Evolutionary conservation across 2,329 filamentous ascomycete genomes (phyloP), one percentile per base, ranked within the genome.

Genomic region (Fonsecaea nubica): DNA sequence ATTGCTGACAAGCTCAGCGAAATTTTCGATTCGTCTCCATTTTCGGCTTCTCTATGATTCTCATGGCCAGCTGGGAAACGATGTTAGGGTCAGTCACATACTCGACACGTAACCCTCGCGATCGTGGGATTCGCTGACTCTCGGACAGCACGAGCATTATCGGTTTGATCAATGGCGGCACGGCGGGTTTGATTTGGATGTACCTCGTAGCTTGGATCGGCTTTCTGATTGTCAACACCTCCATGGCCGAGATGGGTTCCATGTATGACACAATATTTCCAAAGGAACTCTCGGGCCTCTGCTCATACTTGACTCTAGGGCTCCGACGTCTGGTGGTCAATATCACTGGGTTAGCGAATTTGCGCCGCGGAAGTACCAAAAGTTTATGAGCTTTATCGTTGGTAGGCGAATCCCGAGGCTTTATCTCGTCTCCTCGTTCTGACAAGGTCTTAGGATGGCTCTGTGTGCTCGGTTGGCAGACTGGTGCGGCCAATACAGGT

Each of bases 121-220:
- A 25, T n/a, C 4, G n/a, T 10, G 25, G 50, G 13, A 42, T 21
- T 30, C 18, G 33, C 60, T 69, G 60, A 72, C 58, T 7, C 38
- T 30, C 36, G 38, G 6, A 35, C 32, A 70, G 69, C 10, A 69
- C 66, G 7, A 66, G 65, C 10, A 66, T 69, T 15, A 71, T 70
- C 50, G 68, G 69, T 50, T 59, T 72, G 25, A 67, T 69, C 63
- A 85, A 85, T 69, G 85, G 85, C 7, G 85, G 85, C 13, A 81
- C 82, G 2, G 71, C 67, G 5, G 85, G 84, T 30, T 76, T 86
- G 10, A 80, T 87, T 48, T 87, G 83, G 78, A 79, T 83, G 3
- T 86, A 81, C 62, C 66, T 86, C 1, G 73, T 83, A 40, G 80
- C 79, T 10, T 83, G 82, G 80, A 71, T 80, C 36, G 83, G 83